Base-by-base conservation (phyloP, 371 early-diverging fungal genomes). In the Mucor circinelloides region DNA sequence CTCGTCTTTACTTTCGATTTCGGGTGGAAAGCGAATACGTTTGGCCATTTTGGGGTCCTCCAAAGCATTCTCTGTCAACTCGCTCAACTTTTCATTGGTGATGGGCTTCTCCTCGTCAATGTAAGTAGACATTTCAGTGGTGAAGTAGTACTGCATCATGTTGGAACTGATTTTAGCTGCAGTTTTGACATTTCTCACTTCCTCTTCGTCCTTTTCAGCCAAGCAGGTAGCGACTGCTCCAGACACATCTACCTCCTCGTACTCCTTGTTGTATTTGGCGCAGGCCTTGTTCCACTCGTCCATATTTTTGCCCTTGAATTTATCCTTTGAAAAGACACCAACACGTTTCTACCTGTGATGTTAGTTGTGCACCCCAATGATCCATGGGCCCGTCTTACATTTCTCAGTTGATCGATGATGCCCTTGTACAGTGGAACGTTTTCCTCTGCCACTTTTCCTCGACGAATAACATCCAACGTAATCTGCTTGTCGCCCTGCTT, bases 161-260 rank as follows among this genome's bases (percentile, higher is more conserved):
- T 82, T 64, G 7, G 92, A 85, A 46, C 93, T 90, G 34, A 93
- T 42, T 67, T 87, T 90, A 54, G 94, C 82, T 0, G 98, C 99
- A 17, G 77, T 79, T 66, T 83, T 79, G 65, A 92, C 88, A 28
- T 85, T 80, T 82, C 87, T 82, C 66, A 94, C 73, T 75, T 96
- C 97, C 52, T 91, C 90, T 15, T 91, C 91, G 69, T 99, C 99
- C 73, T 97, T 99, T 58, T 89, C 86, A 15, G 95, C 92, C 67
- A 97, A 83, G 23, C 89, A 80, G 4, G 83, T 71, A 0, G 94
- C 87, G n/a, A 96, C 69, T 3, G 91, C 94, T 3, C 79, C 62
- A 1, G 93, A 80, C 25, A 95, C 80, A 78, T 97, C 97, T 2
- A 90, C 85, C 63, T 82, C 74, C 38, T 92, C 88, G 34, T 92